These are phyloP conservation scores for Xylaria sp. DNA, from an alignment of 2,329 filamentous ascomycete genomes.

Conservation along the genomic window DNA sequence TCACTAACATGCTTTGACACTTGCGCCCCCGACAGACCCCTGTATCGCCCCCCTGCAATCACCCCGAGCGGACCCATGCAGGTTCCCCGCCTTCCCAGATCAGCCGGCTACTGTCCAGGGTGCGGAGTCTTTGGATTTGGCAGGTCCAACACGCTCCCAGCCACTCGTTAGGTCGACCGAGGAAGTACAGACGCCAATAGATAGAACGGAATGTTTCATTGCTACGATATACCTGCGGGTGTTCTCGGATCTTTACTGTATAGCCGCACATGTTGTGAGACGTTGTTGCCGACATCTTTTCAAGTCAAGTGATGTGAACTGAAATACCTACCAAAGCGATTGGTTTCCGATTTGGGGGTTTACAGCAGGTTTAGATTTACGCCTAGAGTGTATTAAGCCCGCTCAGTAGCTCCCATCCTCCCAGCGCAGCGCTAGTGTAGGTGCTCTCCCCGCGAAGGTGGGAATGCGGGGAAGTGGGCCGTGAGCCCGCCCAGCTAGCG, in stretches of 20 bases:
- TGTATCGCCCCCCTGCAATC: constrained; percentile 5
- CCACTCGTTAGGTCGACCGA: constrained; percentile 14
- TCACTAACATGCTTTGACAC: constrained; percentile 9
- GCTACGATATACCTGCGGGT: constrained; percentile 22
- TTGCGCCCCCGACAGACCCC: not conserved
- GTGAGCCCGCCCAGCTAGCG: not conserved
- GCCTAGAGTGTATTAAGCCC: not conserved
- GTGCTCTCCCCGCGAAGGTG: constrained; percentile 13
- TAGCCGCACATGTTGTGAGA: constrained; percentile 29
- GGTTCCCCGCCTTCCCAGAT: constrained; percentile 30
- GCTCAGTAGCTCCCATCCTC: not conserved
- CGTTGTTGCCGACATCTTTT: constrained; percentile 11
- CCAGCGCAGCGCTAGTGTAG: not conserved
- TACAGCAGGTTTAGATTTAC: not conserved
- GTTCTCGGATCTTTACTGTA: constrained; percentile 33
- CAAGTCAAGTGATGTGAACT: constrained; percentile 2
- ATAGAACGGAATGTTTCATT: constrained; percentile 27
- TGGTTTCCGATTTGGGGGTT: not conserved
- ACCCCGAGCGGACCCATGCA: constrained; percentile 13
- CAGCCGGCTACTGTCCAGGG: constrained; percentile 30
- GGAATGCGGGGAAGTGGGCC: constrained; percentile 30
- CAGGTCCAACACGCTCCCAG: constrained; percentile 26
- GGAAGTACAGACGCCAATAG: constrained; percentile 9
- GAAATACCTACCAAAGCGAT: not conserved
- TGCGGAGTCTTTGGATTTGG: constrained; percentile 34